Conservation (phyloP, 345 rosid genomes). For the Citrus reticulata region DNA sequence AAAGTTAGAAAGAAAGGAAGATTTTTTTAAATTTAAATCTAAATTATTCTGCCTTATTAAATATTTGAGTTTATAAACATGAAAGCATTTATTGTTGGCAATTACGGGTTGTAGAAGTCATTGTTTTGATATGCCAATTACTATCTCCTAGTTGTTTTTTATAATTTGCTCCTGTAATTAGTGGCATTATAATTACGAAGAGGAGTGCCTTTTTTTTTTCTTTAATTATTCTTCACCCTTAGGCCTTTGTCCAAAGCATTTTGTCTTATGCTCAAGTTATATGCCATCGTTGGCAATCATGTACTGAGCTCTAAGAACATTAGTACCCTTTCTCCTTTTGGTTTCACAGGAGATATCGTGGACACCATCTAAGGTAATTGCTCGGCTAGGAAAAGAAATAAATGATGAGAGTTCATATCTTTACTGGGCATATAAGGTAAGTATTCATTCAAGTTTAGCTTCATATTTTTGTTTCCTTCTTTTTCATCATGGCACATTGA, state of each 20-base stretch:
- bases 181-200: not conserved
- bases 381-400: constrained; percentile 84
- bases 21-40: not conserved
- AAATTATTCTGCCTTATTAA: not conserved
- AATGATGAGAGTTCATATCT: constrained; percentile 81
- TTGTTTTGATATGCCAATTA: not conserved
- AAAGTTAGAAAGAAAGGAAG: not conserved
- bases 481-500: not conserved
- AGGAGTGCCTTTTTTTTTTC: not conserved
- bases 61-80: not conserved
- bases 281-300: not conserved
- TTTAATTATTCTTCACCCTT: not conserved
- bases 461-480: not conserved
- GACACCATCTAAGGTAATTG: constrained; percentile 88
- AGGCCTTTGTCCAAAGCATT: not conserved
- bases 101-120: not conserved
- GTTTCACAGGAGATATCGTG: constrained; percentile 56
- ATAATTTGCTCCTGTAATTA: not conserved
- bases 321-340: constrained; percentile 7
- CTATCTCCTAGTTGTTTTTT: not conserved
- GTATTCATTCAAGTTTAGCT: not conserved
- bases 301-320: not conserved
- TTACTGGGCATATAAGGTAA: constrained; percentile 93
- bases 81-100: not conserved
- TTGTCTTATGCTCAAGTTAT: not conserved